phyloP scores from a whole-genome alignment of 2,329 filamentous ascomycete genomes.

The Fusarium paranaense region DNA sequence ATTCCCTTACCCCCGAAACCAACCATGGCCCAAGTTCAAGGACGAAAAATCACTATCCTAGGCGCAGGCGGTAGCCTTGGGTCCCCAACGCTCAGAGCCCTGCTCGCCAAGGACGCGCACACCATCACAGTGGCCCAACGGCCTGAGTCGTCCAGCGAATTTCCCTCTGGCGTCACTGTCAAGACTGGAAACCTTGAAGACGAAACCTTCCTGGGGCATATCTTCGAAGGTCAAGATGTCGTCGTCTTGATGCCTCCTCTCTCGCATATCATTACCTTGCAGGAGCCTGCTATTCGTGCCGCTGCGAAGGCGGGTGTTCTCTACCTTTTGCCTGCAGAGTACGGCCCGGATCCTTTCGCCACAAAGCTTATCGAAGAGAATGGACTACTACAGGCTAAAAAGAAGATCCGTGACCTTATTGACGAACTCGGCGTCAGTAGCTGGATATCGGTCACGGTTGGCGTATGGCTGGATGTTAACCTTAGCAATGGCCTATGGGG shows the following conservation, averaged over 20 bases:
- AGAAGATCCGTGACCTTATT: conserved; percentile 14
- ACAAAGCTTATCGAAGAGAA: conserved; percentile 11
- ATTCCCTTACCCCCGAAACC: background rate
- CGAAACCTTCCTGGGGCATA: conserved; percentile 5
- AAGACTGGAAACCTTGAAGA: conserved; percentile 15
- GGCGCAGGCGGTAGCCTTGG: conserved; percentile 18
- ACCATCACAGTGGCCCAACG: conserved; percentile 21
- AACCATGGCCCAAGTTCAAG: conserved; percentile 8
- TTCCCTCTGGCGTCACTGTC: background rate
- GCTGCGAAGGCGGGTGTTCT: conserved; percentile 11
- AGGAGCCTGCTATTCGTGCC: conserved; percentile 24
- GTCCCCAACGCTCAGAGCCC: background rate
- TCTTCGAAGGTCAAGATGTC: conserved; percentile 14
- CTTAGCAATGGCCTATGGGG: conserved; percentile 19
- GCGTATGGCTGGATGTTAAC: conserved; percentile 14
- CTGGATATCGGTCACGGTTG: conserved; percentile 23
- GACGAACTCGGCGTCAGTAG: conserved; percentile 23
- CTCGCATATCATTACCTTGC: conserved; percentile 13
- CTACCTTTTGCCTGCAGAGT: conserved; percentile 20
- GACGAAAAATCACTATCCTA: conserved; percentile 16
- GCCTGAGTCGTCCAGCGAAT: conserved; percentile 8
- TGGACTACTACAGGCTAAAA: conserved; percentile 16
- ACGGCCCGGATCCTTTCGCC: conserved; percentile 21
- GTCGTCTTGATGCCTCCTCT: conserved; percentile 23
- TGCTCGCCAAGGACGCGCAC: conserved; percentile 7